Conservation (phyloP, 352 stramenopile species). For the Pythium brachiatum region DNA sequence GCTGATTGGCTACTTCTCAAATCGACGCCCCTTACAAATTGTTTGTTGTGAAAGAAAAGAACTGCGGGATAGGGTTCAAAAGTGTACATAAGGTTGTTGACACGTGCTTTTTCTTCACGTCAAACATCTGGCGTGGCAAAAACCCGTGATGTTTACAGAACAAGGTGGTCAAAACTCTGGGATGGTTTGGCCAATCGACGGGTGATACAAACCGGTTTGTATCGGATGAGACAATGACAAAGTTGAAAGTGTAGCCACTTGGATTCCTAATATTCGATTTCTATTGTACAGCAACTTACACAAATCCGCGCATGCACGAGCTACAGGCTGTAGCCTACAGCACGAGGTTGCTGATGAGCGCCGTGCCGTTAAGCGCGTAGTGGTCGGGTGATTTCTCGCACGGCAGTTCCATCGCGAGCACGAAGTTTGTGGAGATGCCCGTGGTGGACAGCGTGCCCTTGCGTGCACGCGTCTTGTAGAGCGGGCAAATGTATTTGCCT, state of each 20-base stretch:
- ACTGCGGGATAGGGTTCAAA: background rate
- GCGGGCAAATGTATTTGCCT: slow-evolving; percentile 80
- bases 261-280: background rate
- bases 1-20: slow-evolving; percentile 14
- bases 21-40: slow-evolving; percentile 14
- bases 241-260: background rate
- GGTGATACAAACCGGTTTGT: too few relatives aligned
- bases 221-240: too few relatives aligned
- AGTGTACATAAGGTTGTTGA: slow-evolving; percentile 5
- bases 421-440: slow-evolving; percentile 92
- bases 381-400: slow-evolving; percentile 66
- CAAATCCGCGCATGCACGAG: too few relatives aligned
- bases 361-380: slow-evolving; percentile 90
- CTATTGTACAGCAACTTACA: too few relatives aligned
- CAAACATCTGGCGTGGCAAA: too few relatives aligned
- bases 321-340: too few relatives aligned
- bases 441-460: slow-evolving; percentile 92
- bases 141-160: too few relatives aligned
- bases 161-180: too few relatives aligned
- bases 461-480: slow-evolving; percentile 90
- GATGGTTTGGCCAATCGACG: background rate
- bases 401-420: slow-evolving; percentile 87
- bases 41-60: slow-evolving; percentile 19
- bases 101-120: too few relatives aligned
- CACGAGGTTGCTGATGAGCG: slow-evolving; percentile 82